Base-by-base conservation (phyloP, 2,329 filamentous ascomycete species). In the Dactylellina drechsleri region DNA sequence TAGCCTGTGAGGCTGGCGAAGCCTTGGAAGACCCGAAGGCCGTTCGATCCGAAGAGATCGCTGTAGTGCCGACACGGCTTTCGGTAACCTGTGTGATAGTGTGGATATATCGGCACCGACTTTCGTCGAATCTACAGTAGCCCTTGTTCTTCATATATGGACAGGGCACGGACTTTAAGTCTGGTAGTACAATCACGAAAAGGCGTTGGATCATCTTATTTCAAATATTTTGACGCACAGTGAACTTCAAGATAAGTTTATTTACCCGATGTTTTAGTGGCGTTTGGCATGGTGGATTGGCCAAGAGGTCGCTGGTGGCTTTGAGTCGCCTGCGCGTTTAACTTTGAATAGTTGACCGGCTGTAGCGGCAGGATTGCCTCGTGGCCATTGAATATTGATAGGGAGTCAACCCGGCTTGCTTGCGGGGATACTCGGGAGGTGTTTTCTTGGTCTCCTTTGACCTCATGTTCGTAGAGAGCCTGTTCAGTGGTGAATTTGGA, bases 381-480 rank as follows among this genome's bases (percentile, higher is more conserved):
- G 59, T 56, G 10, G 56, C 47, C 67, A 72, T 72, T 31, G 60
- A 58, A 40, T 65, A 72, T 56, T 72, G 67, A 16, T 72, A 72
- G 20, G 67, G 60, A 4, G 67, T 72, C 31, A 72, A 10, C 8
- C 54, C 60, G 10, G 31, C 7, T 12, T 58, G 53, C 4, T 26
- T 16, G 26, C 43, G 18, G 23, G 20, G 10, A 10, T 43, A 57
- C 16, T 66, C 15, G 1, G 61, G 23, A 8, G 53, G 10, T 10
- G 16, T 20, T 49, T 7, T 28, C 12, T 18, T 16, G 8, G n/a
- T n/a, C 49, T 31, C 18, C 20, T 52, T 6, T 15, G 5, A 16
- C 18, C 43, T 60, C 28, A 49, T 36, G 13, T n/a, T 15, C 6
- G 13, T 15, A 2, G 54, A 18, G 8, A 43, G 13, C 1, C 56